Conservation (phyloP, 1,139 yeast genomes). For the Nakaseomyces nivariensis region DNA sequence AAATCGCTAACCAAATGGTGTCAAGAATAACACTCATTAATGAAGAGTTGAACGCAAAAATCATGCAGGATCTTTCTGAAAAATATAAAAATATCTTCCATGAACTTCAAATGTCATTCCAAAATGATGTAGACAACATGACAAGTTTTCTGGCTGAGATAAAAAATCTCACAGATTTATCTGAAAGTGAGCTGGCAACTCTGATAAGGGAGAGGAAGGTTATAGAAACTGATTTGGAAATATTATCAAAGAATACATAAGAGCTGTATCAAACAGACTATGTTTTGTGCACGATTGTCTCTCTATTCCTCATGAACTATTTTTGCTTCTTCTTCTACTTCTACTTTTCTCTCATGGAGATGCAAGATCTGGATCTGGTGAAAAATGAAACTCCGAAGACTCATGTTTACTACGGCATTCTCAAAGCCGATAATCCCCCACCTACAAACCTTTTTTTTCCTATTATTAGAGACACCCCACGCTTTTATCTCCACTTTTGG, state of each 20-base stretch:
- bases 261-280: too few species aligned
- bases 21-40: slow-evolving; percentile 30
- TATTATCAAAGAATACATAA: background rate
- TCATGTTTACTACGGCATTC: background rate
- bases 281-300: too few species aligned
- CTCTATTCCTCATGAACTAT: too few species aligned
- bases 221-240: background rate
- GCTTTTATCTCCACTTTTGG: too few species aligned
- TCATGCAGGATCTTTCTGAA: slow-evolving; percentile 27
- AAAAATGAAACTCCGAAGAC: background rate
- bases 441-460: background rate
- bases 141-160: slow-evolving; percentile 28
- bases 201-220: slow-evolving; percentile 20
- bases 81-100: slow-evolving; percentile 29
- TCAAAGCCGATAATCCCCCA: background rate
- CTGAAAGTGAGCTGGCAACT: slow-evolving; percentile 28
- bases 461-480: too few species aligned
- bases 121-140: slow-evolving; percentile 31
- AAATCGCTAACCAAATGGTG: slow-evolving; percentile 29
- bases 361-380: too few species aligned
- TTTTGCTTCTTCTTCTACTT: background rate
- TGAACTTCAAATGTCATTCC: slow-evolving; percentile 28
- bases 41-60: slow-evolving; percentile 29
- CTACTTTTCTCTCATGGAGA: background rate
- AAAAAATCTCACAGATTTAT: slow-evolving; percentile 27